Base-by-base conservation (phyloP, 129 eudicot genomes). In the Centella asiatica region DNA sequence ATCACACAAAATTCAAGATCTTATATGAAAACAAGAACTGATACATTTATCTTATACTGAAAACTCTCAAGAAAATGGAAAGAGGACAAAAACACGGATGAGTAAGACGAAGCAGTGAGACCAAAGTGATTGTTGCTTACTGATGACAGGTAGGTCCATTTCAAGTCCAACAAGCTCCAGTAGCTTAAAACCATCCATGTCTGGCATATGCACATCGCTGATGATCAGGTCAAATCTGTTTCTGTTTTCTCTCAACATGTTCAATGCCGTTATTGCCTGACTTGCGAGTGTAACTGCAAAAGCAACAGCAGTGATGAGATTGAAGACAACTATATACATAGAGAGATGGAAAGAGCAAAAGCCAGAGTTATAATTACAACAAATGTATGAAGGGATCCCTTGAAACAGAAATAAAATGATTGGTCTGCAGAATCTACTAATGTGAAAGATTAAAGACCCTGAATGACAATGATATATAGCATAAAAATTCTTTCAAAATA, bases 131-230 rank as follows among this genome's bases (percentile, higher is more conserved):
- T 60, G 4, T 46, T 39, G 56, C 80, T 79, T 81, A 89, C 97
- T 83, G 63, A 89, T 85, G 62, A 89, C 95, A 2, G 97, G 97
- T 8, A 89, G 76, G 68, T 89, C 97, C 97, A 89, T 82, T 77
- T 89, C 97, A 36, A 89, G 90, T 56, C 95, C 95, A 42, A 89
- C 88, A 2, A 80, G 88, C 51, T 89, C 95, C 44, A 89, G 86
- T 62, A 89, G 95, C 88, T 80, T 85, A 72, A 89, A 89, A 39
- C 97, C 97, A 61, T 89, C 97, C 95, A 89, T 85, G 68, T 89
- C 97, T 1, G 97, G 97, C 97, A 89, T 89, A 53, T 85, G 90
- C 63, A 89, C 95, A 76, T 89, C 97, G 61, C 90, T 85, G 55
- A 89, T 89, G 45, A 89, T 82, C 70, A 89, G 75, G 69, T 89